phyloP scores from a whole-genome alignment of 257 asterid genomes.

The Nicotiana undulata region DNA sequence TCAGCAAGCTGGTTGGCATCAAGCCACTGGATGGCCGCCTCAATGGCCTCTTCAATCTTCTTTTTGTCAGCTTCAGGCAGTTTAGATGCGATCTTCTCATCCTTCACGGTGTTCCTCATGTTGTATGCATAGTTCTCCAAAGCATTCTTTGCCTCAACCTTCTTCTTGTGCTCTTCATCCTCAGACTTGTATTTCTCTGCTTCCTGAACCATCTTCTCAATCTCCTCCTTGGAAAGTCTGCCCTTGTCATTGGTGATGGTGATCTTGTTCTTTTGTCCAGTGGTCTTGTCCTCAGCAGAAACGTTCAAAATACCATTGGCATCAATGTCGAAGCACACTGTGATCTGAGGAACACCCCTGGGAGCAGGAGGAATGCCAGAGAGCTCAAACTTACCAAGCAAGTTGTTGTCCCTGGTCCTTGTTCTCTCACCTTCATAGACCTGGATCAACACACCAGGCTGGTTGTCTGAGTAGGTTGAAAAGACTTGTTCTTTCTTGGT shows the following conservation, averaged over 20 bases:
- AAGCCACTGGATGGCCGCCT: constrained; percentile 24
- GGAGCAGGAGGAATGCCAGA: constrained; percentile 89
- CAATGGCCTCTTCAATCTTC: constrained; percentile 28
- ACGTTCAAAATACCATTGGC: constrained; percentile 77
- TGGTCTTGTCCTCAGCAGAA: constrained; percentile 85
- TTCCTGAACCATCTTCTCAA: constrained; percentile 84
- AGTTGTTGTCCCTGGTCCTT: constrained; percentile 66
- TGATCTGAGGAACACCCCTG: constrained; percentile 78
- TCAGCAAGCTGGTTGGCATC: constrained; percentile 29
- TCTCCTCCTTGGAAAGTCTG: constrained; percentile 69
- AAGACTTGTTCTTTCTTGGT: constrained; percentile 79
- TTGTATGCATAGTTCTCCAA: constrained; percentile 79
- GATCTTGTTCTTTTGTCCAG: constrained; percentile 89
- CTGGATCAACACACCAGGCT: constrained; percentile 80
- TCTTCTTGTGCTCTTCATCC: constrained; percentile 85
- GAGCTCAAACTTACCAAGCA: constrained; percentile 73
- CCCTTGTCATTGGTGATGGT: constrained; percentile 87
- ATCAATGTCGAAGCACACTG: constrained; percentile 77
- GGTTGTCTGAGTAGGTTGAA: constrained; percentile 78
- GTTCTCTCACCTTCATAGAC: constrained; percentile 78
- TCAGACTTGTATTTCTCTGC: constrained; percentile 80
- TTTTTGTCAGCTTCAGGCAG: constrained; percentile 27
- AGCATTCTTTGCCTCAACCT: constrained; percentile 71
- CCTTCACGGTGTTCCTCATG: constrained; percentile 86
- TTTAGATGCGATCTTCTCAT: constrained; percentile 70